phyloP scores from a whole-genome alignment of 176 grass and related monocot genomes.

The Calamus simplicifolius region DNA sequence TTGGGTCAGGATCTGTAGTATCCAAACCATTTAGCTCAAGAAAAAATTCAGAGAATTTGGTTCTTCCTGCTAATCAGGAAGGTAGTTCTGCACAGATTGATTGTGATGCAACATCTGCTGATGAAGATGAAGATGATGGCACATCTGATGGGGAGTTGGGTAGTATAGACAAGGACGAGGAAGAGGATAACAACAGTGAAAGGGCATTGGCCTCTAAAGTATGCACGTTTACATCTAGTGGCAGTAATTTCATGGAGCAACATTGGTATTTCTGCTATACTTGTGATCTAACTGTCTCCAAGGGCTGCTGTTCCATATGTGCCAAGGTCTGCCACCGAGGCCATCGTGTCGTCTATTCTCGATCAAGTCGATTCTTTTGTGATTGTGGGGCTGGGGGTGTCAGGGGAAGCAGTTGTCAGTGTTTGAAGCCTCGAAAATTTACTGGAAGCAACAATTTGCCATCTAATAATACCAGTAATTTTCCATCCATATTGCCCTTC shows the following conservation, averaged over 20 bases:
- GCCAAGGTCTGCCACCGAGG: slow-evolving; percentile 91
- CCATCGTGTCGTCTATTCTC: slow-evolving; percentile 94
- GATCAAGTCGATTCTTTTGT: slow-evolving; percentile 96
- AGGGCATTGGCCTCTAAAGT: slow-evolving; percentile 75
- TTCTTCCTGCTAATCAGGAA: slow-evolving; percentile 53
- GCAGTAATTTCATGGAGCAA: slow-evolving; percentile 99
- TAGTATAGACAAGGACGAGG: slow-evolving; percentile 88
- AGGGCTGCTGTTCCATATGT: slow-evolving; percentile 93
- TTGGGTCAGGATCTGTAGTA: slow-evolving; percentile 44
- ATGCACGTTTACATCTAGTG: slow-evolving; percentile 98
- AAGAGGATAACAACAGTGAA: slow-evolving; percentile 82
- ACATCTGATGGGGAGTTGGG: slow-evolving; percentile 94
- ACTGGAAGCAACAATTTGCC: slow-evolving; percentile 34
- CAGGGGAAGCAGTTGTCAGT: slow-evolving; percentile 85
- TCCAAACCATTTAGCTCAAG: slow-evolving; percentile 40
- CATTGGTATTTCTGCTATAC: slow-evolving; percentile 99
- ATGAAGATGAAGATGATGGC: slow-evolving; percentile 97
- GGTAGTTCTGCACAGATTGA: slow-evolving; percentile 39
- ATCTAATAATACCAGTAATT: slow-evolving; percentile 33
- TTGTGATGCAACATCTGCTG: slow-evolving; percentile 74
- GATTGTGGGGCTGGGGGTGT: slow-evolving; percentile 96
- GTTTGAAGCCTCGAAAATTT: slow-evolving; percentile 91
- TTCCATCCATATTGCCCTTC: slow-evolving; percentile 55
- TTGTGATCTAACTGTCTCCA: slow-evolving; percentile 93
- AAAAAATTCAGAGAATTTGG: slow-evolving; percentile 71